phyloP scores from a whole-genome alignment of 768 basidiomycete species.

The Erythrobasidium yunnanense region DNA sequence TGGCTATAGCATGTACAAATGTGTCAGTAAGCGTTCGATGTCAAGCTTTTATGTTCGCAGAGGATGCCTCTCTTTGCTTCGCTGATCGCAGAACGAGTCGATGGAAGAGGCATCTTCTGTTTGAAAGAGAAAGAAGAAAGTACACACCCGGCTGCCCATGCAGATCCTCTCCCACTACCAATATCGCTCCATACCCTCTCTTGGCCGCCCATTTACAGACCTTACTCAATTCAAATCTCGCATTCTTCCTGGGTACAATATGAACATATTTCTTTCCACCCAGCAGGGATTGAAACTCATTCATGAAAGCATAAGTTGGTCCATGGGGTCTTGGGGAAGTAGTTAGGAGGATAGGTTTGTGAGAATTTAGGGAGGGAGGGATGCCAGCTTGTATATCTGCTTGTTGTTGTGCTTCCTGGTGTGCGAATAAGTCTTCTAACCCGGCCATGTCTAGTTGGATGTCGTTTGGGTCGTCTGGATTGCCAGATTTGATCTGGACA shows the following conservation, averaged over 20 bases:
- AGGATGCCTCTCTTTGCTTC: too few relatives aligned
- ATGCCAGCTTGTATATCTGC: not conserved
- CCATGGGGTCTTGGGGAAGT: slow-evolving; percentile 22
- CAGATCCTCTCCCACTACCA: slow-evolving; percentile 83
- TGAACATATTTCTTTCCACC: slow-evolving; percentile 49
- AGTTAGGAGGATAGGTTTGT: slow-evolving; percentile 25
- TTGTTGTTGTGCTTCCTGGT: slow-evolving; percentile 4
- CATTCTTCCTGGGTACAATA: slow-evolving; percentile 65
- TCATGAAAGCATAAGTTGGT: slow-evolving; percentile 28
- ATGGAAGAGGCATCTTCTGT: slow-evolving; percentile 22
- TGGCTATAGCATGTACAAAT: slow-evolving; percentile 51
- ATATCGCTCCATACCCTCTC: slow-evolving; percentile 72
- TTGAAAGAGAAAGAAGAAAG: not conserved
- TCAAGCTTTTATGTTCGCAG: too few relatives aligned
- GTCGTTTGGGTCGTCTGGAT: slow-evolving; percentile 14
- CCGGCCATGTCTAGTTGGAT: slow-evolving; percentile 29
- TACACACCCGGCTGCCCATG: slow-evolving; percentile 80
- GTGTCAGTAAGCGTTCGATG: too few relatives aligned
- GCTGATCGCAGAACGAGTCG: too few relatives aligned
- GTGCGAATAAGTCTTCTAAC: slow-evolving; percentile 24
- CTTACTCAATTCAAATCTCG: slow-evolving; percentile 84
- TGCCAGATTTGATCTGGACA: slow-evolving; percentile 15
- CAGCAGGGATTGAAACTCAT: slow-evolving; percentile 39
- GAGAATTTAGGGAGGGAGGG: not conserved
- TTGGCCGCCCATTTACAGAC: slow-evolving; percentile 90